phyloP scores from a whole-genome alignment of 31 red algal genomes.

The Porphyra umbilicalis region DNA sequence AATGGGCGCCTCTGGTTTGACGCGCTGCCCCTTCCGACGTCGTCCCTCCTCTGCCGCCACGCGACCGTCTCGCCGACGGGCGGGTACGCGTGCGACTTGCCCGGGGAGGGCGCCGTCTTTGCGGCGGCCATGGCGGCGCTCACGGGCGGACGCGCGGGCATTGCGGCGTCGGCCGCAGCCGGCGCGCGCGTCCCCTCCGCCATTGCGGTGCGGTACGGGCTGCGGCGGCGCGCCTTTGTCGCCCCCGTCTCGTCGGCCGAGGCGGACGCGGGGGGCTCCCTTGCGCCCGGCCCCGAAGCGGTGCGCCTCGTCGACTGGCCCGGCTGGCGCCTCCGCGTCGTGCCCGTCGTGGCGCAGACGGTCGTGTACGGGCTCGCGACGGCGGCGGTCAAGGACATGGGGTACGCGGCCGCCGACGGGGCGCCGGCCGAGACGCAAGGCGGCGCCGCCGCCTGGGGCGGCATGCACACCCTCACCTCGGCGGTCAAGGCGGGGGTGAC shows the following conservation, averaged over 20 bases:
- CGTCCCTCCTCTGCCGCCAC: constrained; percentile 14
- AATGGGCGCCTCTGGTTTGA: constrained; percentile 68
- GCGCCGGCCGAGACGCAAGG: not conserved
- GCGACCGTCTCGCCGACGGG: constrained; percentile 11
- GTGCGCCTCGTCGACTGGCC: constrained; percentile 3
- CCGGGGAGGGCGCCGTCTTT: constrained; percentile 9
- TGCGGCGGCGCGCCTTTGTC: constrained; percentile 24
- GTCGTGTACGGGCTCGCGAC: not conserved
- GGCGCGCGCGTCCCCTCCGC: constrained; percentile 5
- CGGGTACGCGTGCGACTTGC: constrained; percentile 13
- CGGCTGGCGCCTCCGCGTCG: constrained; percentile 8
- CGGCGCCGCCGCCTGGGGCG: not conserved
- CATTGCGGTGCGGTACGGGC: constrained; percentile 18
- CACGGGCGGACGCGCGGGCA: constrained; percentile 3
- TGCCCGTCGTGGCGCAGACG: constrained; percentile 8
- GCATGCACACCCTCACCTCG: not conserved
- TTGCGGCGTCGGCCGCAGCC: not conserved
- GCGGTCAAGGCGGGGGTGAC: not conserved
- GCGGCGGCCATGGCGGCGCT: constrained; percentile 30
- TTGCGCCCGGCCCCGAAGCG: not conserved
- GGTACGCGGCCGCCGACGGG: constrained; percentile 10
- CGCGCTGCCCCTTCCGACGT: constrained; percentile 1
- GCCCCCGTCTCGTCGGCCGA: not conserved
- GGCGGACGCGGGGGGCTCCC: not conserved
- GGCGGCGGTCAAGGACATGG: constrained; percentile 11